Base-by-base conservation (phyloP, 768 basidiomycete genomes). In the Chalciporus chontae region DNA sequence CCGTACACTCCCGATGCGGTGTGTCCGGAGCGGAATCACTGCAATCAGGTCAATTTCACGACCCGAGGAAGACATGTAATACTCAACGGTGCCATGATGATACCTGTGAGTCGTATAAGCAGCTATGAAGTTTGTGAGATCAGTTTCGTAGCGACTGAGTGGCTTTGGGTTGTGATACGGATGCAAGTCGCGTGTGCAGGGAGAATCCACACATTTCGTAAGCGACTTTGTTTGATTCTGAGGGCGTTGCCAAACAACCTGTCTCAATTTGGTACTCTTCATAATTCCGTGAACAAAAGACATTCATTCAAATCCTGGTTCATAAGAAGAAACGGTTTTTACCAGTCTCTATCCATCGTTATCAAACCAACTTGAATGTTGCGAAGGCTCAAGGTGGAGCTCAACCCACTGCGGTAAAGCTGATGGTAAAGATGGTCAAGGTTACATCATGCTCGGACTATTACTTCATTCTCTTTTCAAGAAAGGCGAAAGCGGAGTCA, bases 81-180 rank as follows among this genome's bases (percentile, higher is more conserved):
- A 67, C 66, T 69, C 65, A 63, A 67, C 66, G 63, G 41, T 40
- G 63, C 57, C 66, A 67, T 67, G 41, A 17, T 48, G 15, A 21
- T n/a, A 29, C 5, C 40, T 9, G 4, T 38, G 18, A 21, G 17
- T n/a, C 14, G 32, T 29, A 19, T 36, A 21, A 15, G 32, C 11
- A 31, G 45, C 40, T 47, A 38, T 48, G n/a, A 44, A 19, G 24
- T 10, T n/a, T 2, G 44, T 40, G 45, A 24, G 23, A 38, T 44
- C 8, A 45, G 38, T 27, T 24, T 34, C 41, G 36, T 26, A 24
- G 29, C 5, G n/a, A n/a, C 29, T 34, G 18, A 36, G 43, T 54
- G 53, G 42, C 37, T 27, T 19, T 47, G 54, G 29, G 47, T 36
- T 11, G 37, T 17, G 45, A 7, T 6, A 32, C 38, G 23, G 41